Evolutionary conservation across 1,139 yeast genomes (phyloP).

Genomic region (Pichia sp.): DNA sequence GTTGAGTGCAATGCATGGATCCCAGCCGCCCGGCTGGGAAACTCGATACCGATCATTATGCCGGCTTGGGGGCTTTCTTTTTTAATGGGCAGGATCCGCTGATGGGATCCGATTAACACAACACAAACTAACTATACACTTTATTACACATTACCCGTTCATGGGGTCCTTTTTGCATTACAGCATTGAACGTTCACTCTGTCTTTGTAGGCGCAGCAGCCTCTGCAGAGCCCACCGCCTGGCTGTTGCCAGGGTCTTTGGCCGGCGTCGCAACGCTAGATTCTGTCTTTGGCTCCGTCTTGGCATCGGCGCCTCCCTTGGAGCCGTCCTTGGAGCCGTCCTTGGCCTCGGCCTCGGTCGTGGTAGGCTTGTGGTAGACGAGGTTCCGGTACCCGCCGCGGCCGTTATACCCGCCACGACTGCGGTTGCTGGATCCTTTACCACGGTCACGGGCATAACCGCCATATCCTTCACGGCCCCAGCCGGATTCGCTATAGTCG

Average conservation of each 20-base stretch:
- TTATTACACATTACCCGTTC: slow-evolving; percentile 1
- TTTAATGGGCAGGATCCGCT: background rate
- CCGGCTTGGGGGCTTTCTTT: slow-evolving; percentile 22
- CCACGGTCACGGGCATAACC: background rate
- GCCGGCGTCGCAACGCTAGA: background rate
- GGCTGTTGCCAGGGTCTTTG: background rate
- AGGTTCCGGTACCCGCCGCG: slow-evolving; percentile 7
- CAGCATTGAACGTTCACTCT: background rate
- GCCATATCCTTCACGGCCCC: slow-evolving; percentile 2
- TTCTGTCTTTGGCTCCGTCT: background rate
- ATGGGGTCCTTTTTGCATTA: background rate
- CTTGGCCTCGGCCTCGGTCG: background rate
- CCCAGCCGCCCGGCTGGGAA: slow-evolving; percentile 36
- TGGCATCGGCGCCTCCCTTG: too few relatives aligned
- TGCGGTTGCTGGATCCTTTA: background rate
- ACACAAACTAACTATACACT: slow-evolving; percentile 2
- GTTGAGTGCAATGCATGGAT: slow-evolving; percentile 77
- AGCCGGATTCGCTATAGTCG: background rate
- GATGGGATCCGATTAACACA: background rate
- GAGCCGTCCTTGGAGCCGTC: background rate
- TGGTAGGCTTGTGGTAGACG: slow-evolving; percentile 7
- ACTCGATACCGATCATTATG: slow-evolving; percentile 83
- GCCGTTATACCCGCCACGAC: background rate
- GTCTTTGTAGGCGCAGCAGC: background rate
- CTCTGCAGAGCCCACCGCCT: background rate